phyloP scores from a whole-genome alignment of 139 green algal species.

The Chlorella ohadii region DNA sequence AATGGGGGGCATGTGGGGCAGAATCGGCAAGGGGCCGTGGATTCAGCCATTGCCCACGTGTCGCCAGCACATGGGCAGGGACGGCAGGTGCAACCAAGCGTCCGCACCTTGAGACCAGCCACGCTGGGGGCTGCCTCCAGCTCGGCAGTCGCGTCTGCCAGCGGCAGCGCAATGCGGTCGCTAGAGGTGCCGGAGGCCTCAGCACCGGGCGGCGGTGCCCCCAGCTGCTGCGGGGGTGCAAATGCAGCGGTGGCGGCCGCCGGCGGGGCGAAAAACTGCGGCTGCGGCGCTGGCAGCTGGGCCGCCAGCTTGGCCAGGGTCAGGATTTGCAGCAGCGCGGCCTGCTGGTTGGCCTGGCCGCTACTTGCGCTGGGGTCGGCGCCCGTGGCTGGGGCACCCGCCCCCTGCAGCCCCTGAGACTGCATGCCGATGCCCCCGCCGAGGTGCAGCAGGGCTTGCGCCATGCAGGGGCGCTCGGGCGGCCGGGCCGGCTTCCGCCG shows the following conservation, averaged over 20 bases:
- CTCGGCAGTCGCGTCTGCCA: not conserved
- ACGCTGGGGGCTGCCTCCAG: not conserved
- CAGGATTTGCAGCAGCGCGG: slow-evolving; percentile 3
- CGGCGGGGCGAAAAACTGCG: not conserved
- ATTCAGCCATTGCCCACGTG: no score
- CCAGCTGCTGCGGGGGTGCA: not conserved
- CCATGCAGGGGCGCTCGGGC: no score
- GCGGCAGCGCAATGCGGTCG: not conserved
- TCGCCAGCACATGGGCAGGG: not conserved
- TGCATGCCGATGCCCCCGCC: no score
- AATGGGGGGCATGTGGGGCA: no score
- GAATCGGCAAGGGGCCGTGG: not conserved
- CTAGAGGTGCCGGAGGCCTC: slow-evolving; percentile 7
- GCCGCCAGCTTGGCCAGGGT: not conserved
- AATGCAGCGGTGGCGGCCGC: not conserved
- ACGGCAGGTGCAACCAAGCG: no score
- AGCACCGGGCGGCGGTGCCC: not conserved
- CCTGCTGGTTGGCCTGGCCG: no score
- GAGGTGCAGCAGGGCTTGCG: no score
- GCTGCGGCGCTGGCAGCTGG: not conserved
- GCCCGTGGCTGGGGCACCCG: no score
- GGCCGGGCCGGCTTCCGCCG: no score
- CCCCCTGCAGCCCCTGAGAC: no score
- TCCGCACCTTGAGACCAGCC: not conserved
- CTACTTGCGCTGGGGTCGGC: no score